phyloP scores from a whole-genome alignment of 164 flowering plant species.

The Annona cherimola region DNA sequence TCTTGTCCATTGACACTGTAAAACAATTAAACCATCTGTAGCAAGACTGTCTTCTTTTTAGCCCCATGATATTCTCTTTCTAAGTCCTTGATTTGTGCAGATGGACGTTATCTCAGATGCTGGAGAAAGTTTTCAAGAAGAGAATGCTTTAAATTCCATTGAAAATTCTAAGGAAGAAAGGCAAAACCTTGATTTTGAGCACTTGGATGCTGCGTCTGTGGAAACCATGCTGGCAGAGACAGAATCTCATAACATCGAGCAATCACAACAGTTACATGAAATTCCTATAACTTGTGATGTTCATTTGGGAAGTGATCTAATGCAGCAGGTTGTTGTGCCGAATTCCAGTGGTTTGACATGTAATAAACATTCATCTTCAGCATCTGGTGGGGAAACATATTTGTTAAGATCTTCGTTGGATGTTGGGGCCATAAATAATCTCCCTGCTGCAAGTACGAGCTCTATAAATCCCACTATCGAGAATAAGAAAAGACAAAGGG shows the following conservation, averaged over 20 bases:
- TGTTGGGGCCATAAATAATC: constrained; percentile 8
- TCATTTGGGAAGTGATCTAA: background rate
- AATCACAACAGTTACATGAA: background rate
- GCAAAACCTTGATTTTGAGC: background rate
- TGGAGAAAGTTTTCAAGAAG: background rate
- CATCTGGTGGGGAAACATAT: constrained; percentile 6
- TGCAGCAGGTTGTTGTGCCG: background rate
- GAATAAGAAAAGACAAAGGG: constrained; percentile 13
- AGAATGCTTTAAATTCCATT: background rate
- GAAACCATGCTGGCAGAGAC: background rate
- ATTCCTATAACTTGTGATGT: background rate
- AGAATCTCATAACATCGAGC: background rate
- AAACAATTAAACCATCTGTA: background rate
- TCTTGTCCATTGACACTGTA: background rate
- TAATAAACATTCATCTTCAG: constrained; percentile 11
- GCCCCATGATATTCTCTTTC: background rate
- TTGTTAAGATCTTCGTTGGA: constrained; percentile 19
- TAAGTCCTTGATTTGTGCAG: background rate
- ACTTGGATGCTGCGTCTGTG: background rate
- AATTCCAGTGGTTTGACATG: background rate
- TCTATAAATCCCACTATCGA: constrained; percentile 11
- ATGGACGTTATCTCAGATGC: constrained; percentile 1
- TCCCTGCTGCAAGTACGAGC: constrained; percentile 6
- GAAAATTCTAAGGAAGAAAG: background rate
- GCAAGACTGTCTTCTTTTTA: background rate